Conservation (phyloP, 1,284 basidiomycete genomes). For the Ustilago loliicola region DNA sequence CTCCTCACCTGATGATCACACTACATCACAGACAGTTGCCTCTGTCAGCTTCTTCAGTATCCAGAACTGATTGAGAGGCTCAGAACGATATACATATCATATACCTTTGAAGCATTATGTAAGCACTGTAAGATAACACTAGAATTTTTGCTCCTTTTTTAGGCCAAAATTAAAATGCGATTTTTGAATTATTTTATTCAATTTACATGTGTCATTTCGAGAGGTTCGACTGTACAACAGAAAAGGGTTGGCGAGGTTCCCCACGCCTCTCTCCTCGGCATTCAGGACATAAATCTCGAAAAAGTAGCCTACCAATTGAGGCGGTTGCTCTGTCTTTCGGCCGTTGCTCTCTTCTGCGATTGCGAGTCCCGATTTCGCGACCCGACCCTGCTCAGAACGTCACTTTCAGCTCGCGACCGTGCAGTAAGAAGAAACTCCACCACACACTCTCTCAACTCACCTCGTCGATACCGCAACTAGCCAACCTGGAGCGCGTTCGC, state of each 20-base stretch:
- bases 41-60: too few species aligned
- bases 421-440: slow-evolving; percentile 8
- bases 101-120: too few species aligned
- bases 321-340: slow-evolving; percentile 13
- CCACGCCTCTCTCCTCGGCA: slow-evolving; percentile 13
- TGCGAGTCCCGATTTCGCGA: not conserved
- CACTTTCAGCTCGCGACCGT: slow-evolving; percentile 18
- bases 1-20: too few species aligned
- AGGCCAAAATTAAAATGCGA: too few species aligned
- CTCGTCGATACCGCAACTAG: not conserved
- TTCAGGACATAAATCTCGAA: not conserved
- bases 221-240: too few species aligned
- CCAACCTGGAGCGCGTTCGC: not conserved
- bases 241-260: slow-evolving; percentile 6
- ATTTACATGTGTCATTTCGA: too few species aligned
- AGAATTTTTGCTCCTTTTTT: too few species aligned
- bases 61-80: too few species aligned
- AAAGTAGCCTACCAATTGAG: not conserved
- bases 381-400: not conserved
- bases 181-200: too few species aligned
- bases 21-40: too few species aligned
- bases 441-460: not conserved
- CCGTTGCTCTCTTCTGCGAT: slow-evolving; percentile 8
- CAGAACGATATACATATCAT: too few species aligned
- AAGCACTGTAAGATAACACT: too few species aligned